Conservation (phyloP, 495 filamentous ascomycete species). For the Barbatosphaeria neglecta region DNA sequence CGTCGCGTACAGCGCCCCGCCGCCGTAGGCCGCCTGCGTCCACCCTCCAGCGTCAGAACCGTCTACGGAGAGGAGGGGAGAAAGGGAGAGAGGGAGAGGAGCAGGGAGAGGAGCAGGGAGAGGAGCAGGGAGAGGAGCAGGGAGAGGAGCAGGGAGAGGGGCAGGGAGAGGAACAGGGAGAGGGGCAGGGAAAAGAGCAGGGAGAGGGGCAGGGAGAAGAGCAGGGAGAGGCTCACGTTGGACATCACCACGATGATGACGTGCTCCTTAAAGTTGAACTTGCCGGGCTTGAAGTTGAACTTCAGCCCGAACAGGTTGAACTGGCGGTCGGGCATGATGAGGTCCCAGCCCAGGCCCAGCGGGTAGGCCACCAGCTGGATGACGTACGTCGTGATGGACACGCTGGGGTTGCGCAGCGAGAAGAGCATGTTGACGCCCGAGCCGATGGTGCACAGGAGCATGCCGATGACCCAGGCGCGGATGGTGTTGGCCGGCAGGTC, state of each 20-base stretch:
- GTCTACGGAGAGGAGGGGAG: neutral
- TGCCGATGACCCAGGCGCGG: constrained; percentile 60
- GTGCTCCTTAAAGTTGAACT: constrained; percentile 74
- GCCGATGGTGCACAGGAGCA: constrained; percentile 49
- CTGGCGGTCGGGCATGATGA: constrained; percentile 42
- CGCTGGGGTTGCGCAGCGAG: constrained; percentile 51
- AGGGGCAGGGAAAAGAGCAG: too few relatives aligned
- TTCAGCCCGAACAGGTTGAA: constrained; percentile 47
- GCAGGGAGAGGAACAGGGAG: too few relatives aligned
- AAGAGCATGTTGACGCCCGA: constrained; percentile 64
- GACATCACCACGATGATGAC: constrained; percentile 67
- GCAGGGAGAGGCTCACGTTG: constrained; percentile 26
- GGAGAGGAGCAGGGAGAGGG: too few relatives aligned
- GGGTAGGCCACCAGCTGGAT: constrained; percentile 62
- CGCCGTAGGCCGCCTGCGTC: constrained; percentile 32
- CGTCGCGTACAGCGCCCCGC: constrained; percentile 35
- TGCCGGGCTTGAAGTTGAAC: constrained; percentile 55
- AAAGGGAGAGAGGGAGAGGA: too few relatives aligned
- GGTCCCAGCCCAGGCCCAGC: constrained; percentile 47
- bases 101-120: too few relatives aligned
- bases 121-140: too few relatives aligned
- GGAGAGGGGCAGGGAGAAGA: neutral
- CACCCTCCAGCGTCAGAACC: constrained; percentile 5
- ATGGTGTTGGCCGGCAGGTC: constrained; percentile 58
- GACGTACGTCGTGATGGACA: constrained; percentile 55